Percentiles rank a stretch among this genome's conserved stretches.
phyloP scores from a whole-genome alignment of 495 filamentous ascomycete species.

The Arthonia radiata region DNA sequence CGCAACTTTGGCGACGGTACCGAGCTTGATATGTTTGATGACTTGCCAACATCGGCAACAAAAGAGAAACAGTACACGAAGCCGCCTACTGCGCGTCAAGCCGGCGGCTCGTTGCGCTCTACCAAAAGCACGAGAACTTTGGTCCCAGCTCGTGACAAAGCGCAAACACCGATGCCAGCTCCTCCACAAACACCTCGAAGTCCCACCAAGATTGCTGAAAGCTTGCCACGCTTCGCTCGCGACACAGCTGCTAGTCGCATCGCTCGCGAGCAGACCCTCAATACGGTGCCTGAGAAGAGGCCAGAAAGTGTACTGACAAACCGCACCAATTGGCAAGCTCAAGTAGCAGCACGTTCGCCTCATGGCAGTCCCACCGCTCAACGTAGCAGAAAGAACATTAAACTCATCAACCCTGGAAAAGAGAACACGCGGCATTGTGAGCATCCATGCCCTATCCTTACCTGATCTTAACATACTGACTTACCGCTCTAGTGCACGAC shows the following conservation, averaged over 20 bases:
- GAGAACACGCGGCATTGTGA: neutral
- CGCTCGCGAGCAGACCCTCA: conserved; percentile 52
- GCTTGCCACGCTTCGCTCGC: conserved; percentile 64
- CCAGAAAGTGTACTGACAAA: conserved; percentile 30
- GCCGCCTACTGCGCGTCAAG: conserved; percentile 45
- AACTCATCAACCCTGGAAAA: conserved; percentile 43
- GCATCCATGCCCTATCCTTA: conserved; percentile 5
- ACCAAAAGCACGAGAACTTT: conserved; percentile 21
- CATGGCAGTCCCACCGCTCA: conserved; percentile 30
- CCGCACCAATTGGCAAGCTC: conserved; percentile 58
- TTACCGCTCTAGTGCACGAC: neutral
- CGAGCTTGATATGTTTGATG: conserved; percentile 81
- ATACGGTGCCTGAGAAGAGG: too few relatives aligned
- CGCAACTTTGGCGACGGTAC: conserved; percentile 77
- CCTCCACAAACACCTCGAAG: conserved; percentile 28
- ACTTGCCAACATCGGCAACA: conserved; percentile 68
- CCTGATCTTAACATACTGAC: neutral
- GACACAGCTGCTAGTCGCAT: conserved; percentile 80
- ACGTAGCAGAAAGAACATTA: conserved; percentile 28
- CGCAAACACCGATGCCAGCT: conserved; percentile 27
- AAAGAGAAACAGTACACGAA: conserved; percentile 64
- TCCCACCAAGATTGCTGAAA: conserved; percentile 20
- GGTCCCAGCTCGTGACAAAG: conserved; percentile 19
- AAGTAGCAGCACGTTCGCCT: conserved; percentile 30
- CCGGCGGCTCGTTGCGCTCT: conserved; percentile 28